A percentile compares a stretch with the other conserved stretches of the same genome.
Evolutionary conservation across 192 early-diverging fungal species (phyloP).

Genomic region (Mycoemilia scoparia): DNA sequence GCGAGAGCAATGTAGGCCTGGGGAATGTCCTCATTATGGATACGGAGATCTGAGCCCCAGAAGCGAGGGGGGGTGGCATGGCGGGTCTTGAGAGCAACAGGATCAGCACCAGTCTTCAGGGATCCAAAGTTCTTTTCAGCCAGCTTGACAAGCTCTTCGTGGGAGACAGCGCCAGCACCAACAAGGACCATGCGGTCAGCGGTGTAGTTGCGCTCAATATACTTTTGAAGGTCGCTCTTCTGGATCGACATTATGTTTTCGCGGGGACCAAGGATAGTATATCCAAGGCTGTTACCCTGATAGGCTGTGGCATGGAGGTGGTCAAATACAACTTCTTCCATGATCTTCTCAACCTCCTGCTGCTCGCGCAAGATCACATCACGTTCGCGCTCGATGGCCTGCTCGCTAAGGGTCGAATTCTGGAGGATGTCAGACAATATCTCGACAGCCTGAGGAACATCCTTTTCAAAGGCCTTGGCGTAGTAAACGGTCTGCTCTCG

Average conservation of each 20-base stretch:
- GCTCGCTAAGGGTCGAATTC: slow-evolving; percentile 60
- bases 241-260: slow-evolving; percentile 86
- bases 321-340: slow-evolving; percentile 98
- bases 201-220: slow-evolving; percentile 88
- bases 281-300: slow-evolving; percentile 71
- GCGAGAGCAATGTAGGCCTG: slow-evolving; percentile 94
- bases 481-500: slow-evolving; percentile 98
- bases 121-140: slow-evolving; percentile 84
- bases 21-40: slow-evolving; percentile 73
- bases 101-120: slow-evolving; percentile 39
- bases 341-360: slow-evolving; percentile 79
- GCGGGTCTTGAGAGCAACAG: slow-evolving; percentile 32
- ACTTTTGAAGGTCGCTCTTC: slow-evolving; percentile 68
- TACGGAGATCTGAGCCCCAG: slow-evolving; percentile 76
- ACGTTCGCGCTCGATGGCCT: slow-evolving; percentile 89
- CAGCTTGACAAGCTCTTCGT: slow-evolving; percentile 79
- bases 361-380: slow-evolving; percentile 94
- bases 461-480: slow-evolving; percentile 78
- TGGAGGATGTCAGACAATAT: slow-evolving; percentile 91
- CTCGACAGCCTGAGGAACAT: slow-evolving; percentile 77
- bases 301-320: slow-evolving; percentile 92
- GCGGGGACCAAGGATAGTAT: slow-evolving; percentile 84
- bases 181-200: slow-evolving; percentile 94
- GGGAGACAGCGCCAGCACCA: slow-evolving; percentile 80
- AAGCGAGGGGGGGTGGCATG: slow-evolving; percentile 46